Conservation (phyloP, 2,329 filamentous ascomycete species). For the Fonsecaea pedrosoi region DNA sequence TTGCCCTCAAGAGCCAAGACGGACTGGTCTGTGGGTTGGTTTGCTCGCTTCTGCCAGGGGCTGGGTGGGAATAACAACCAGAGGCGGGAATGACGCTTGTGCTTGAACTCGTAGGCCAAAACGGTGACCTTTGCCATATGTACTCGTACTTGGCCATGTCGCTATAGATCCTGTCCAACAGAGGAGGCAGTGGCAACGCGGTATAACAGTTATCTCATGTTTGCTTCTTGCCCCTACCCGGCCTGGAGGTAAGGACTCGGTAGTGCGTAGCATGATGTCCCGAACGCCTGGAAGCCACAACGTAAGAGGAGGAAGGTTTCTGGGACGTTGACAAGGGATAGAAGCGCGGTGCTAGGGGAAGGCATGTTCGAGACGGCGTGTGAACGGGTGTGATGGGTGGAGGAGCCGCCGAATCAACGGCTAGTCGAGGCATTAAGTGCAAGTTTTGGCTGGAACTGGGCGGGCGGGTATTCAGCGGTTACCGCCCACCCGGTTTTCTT, state of each 20-base stretch:
- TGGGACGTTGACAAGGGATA: constrained; percentile 8
- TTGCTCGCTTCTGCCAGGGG: background rate
- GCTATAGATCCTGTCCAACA: background rate
- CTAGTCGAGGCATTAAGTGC: constrained; percentile 5
- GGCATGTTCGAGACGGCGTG: constrained; percentile 23
- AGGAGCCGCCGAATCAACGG: constrained; percentile 24
- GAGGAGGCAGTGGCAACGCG: background rate
- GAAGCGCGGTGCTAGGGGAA: constrained; percentile 30
- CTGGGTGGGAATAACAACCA: background rate
- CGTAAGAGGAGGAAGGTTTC: background rate
- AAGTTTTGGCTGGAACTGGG: background rate
- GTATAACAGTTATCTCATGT: background rate
- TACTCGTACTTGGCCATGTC: background rate
- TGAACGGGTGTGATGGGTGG: constrained; percentile 26
- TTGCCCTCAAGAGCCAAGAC: background rate
- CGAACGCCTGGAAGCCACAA: constrained; percentile 8
- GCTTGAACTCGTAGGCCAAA: background rate
- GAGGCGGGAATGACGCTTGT: background rate
- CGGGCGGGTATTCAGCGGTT: constrained; percentile 26
- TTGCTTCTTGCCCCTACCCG: background rate
- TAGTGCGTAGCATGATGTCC: background rate
- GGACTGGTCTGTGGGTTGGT: background rate
- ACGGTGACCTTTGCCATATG: background rate
- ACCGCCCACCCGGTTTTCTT: constrained; percentile 28
- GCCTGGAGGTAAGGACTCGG: background rate